Evolutionary conservation across 805 yeast genomes (phyloP).

Genomic region (Pichia nanzhaoensis): DNA sequence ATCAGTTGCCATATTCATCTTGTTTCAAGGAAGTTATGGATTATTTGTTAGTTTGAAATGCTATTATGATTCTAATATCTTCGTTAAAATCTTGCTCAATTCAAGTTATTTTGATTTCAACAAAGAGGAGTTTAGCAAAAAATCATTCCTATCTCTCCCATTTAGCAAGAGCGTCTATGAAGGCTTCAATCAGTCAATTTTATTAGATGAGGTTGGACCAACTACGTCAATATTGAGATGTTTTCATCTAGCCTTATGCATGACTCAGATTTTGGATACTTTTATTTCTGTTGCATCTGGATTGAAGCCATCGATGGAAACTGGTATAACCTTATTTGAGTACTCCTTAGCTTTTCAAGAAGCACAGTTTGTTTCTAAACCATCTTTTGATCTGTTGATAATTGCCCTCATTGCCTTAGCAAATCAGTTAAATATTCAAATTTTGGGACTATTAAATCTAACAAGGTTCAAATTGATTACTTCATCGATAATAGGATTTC

Average conservation of each 20-base stretch:
- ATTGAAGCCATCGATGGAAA: constrained; percentile 49
- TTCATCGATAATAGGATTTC: constrained; percentile 51
- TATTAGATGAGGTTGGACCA: constrained; percentile 31
- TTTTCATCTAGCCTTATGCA: constrained; percentile 49
- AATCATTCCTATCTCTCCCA: constrained; percentile 24
- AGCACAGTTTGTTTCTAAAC: constrained; percentile 44
- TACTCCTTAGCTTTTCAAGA: constrained; percentile 74
- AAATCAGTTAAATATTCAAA: constrained; percentile 56
- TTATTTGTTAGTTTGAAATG: constrained; percentile 21
- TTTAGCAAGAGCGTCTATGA: constrained; percentile 14
- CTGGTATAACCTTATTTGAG: constrained; percentile 68
- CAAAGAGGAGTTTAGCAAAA: constrained; percentile 15
- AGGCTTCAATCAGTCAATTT: background rate
- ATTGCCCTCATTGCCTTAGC: constrained; percentile 49
- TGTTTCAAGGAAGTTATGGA: constrained; percentile 32
- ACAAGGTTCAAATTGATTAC: constrained; percentile 56
- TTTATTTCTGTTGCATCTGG: constrained; percentile 55
- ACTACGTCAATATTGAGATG: constrained; percentile 51
- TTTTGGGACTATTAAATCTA: constrained; percentile 49
- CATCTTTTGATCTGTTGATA: constrained; percentile 45
- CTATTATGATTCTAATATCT: constrained; percentile 5
- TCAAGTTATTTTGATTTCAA: constrained; percentile 22
- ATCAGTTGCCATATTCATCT: constrained; percentile 30
- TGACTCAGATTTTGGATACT: constrained; percentile 60
- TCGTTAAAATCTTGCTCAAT: constrained; percentile 9